Evolutionary conservation across 2,329 filamentous ascomycete genomes (phyloP), one percentile per base, ranked within the genome.

Genomic region (Pleurostoma richardsiae): DNA sequence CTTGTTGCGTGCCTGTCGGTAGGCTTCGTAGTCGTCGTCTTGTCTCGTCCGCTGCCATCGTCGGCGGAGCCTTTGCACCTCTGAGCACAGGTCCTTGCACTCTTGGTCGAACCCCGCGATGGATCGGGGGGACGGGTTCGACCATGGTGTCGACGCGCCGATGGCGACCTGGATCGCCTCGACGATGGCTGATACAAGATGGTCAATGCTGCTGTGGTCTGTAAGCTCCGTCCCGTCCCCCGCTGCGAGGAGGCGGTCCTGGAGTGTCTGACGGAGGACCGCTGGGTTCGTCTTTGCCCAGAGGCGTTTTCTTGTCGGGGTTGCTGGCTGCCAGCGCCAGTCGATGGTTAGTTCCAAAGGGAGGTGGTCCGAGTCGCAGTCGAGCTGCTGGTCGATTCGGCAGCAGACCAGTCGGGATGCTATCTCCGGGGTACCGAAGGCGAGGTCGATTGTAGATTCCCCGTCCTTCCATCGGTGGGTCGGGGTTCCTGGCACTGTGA

Each of bases 361-460:
- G 40, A 54, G 55, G 46, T 60, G 53, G 45, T 62, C 56, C 0
- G 55, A 62, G 36, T 56, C 51, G 30, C 51, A 55, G 40, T 61
- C 51, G 4, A 59, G 10, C 10, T 26, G 10, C 28, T 30, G 29
- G 29, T 51, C 46, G 31, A 49, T 51, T 29, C 43, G 45, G 41
- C 38, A 51, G 46, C 49, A 30, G 42, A 45, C 31, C 29, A 46
- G 27, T 19, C 40, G 43, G 30, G 49, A 44, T 46, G 39, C 43
- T 40, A 50, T 19, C 3, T 44, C 38, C 40, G 43, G 26, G 19
- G 47, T 40, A 28, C 36, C 44, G 39, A 52, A 52, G 29, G 47
- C 44, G 30, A 50, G 44, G 41, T 49, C 39, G n/a, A 49, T 49
- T 39, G 39, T 49, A 33, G 43, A 47, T 30, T 49, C 44, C 39